A percentile compares a stretch with the other conserved stretches of the same genome.
Conservation (phyloP, 2,329 filamentous ascomycete genomes). For the Ceratocystis eucalypticola region DNA sequence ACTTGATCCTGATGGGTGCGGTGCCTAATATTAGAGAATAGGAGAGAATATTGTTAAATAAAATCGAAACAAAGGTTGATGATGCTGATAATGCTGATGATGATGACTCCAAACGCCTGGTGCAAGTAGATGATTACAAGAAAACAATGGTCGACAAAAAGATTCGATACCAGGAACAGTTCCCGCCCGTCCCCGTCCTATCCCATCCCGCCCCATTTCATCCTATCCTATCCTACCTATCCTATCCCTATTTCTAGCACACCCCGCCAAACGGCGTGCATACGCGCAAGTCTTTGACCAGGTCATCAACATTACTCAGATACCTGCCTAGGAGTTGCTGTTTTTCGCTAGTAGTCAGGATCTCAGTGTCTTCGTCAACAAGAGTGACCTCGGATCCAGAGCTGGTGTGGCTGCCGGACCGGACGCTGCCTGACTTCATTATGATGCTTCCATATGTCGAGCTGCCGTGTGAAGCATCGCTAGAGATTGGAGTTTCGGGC, state of each 20-base stretch:
- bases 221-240: no score
- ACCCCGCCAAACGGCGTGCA: constrained; percentile 60
- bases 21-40: neutral
- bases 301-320: constrained; percentile 68
- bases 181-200: no score
- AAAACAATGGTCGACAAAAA: constrained; percentile 22
- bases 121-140: constrained; percentile 4
- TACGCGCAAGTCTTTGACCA: constrained; percentile 72
- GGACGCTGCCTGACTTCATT: constrained; percentile 38
- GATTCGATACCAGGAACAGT: constrained; percentile 6
- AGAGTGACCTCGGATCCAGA: constrained; percentile 22
- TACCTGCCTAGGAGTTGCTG: constrained; percentile 64
- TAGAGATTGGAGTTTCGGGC: constrained; percentile 60
- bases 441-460: neutral
- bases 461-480: constrained; percentile 27
- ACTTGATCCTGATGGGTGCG: neutral
- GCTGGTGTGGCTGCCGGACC: constrained; percentile 30
- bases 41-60: neutral
- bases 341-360: constrained; percentile 66
- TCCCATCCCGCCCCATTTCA: no score
- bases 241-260: constrained; percentile 26
- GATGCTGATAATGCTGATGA: constrained; percentile 1
- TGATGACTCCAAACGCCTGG: neutral
- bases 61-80: neutral
- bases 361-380: constrained; percentile 31